Percentiles rank a stretch among this genome's conserved stretches.
Conservation (phyloP, 2,329 filamentous ascomycete genomes). For the Aaosphaeria arxii region DNA sequence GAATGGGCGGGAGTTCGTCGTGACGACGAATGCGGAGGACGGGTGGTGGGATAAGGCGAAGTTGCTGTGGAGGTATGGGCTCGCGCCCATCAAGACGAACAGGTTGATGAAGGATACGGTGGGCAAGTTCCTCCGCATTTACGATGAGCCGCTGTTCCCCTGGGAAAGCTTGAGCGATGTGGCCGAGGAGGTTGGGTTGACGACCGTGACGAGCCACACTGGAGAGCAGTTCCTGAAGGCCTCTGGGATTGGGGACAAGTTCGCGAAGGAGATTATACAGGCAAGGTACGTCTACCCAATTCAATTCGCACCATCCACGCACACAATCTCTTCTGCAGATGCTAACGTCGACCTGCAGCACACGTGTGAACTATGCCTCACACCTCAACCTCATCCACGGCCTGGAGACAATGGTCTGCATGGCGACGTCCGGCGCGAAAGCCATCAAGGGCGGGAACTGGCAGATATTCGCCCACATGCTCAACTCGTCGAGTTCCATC, state of each 20-base stretch:
- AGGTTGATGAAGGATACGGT: slow-evolving; percentile 70
- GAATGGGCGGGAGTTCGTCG: slow-evolving; percentile 76
- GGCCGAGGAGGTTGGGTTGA: slow-evolving; percentile 65
- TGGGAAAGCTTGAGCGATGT: slow-evolving; percentile 72
- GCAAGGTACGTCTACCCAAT: slow-evolving; percentile 45
- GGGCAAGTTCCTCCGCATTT: slow-evolving; percentile 73
- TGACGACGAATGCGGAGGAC: slow-evolving; percentile 58
- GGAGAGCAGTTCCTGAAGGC: slow-evolving; percentile 69
- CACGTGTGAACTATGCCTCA: slow-evolving; percentile 91
- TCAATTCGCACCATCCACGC: neutral
- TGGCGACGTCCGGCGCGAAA: slow-evolving; percentile 83
- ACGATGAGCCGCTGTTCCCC: slow-evolving; percentile 78
- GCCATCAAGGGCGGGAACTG: slow-evolving; percentile 84
- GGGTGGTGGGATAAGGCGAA: slow-evolving; percentile 80
- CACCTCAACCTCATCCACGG: slow-evolving; percentile 86
- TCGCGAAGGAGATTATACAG: slow-evolving; percentile 80
- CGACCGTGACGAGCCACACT: slow-evolving; percentile 64
- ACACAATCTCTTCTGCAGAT: slow-evolving; percentile 1
- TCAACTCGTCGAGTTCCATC: slow-evolving; percentile 61
- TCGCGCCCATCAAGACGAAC: slow-evolving; percentile 71
- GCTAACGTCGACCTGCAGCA: slow-evolving; percentile 47
- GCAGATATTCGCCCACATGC: slow-evolving; percentile 86
- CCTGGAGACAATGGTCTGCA: slow-evolving; percentile 85
- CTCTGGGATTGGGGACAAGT: slow-evolving; percentile 65
- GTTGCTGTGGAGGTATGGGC: slow-evolving; percentile 81